Evolutionary conservation across 2,329 filamentous ascomycete species (phyloP), one percentile per base, ranked within the genome.

Genomic region (Alternaria ventricosa): DNA sequence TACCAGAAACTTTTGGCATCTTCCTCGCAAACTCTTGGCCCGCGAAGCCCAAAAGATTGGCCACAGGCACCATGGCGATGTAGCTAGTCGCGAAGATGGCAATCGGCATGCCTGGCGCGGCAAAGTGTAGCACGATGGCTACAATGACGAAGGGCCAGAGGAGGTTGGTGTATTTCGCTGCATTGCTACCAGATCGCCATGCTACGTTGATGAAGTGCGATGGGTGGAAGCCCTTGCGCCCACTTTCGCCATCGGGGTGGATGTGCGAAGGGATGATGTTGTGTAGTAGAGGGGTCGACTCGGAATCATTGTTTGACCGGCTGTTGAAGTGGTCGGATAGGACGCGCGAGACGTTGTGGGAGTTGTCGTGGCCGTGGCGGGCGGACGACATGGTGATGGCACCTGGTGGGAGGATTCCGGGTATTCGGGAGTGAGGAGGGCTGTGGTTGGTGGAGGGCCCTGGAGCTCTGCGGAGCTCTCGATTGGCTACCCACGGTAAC

Each of bases 111-210:
- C 88, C 81, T 0, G 84, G 83, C 7, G 83, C 79, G 46, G 83
- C 84, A 70, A 86, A 88, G 63, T 87, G 68, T 68, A 92, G 82
- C 15, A 84, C 87, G 66, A 94, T 88, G 22, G 90, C 91, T 27
- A 87, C 88, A 4, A 90, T 89, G 3, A 93, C 91, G 63, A 92
- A 84, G 2, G 91, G 91, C 91, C 91, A 93, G 23, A 94, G 85
- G 33, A 93, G 73, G 74, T 93, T 93, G 72, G 91, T 89, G 51
- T 84, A 80, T 75, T 86, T 87, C 5, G 90, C 92, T 15, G 88
- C 82, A 50, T 83, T 85, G 74, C 88, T 90, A 12, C 88, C 87
- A 47, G 90, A 92, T 20, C 81, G 82, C 82, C 88, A 90, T 71
- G 86, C 85, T 57, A 93, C 89, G 61, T 81, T 82, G 45, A 92